Percentiles rank a stretch among this genome's conserved stretches.
phyloP scores from a whole-genome alignment of 179 eudicot species.

The Spergularia azorica region DNA sequence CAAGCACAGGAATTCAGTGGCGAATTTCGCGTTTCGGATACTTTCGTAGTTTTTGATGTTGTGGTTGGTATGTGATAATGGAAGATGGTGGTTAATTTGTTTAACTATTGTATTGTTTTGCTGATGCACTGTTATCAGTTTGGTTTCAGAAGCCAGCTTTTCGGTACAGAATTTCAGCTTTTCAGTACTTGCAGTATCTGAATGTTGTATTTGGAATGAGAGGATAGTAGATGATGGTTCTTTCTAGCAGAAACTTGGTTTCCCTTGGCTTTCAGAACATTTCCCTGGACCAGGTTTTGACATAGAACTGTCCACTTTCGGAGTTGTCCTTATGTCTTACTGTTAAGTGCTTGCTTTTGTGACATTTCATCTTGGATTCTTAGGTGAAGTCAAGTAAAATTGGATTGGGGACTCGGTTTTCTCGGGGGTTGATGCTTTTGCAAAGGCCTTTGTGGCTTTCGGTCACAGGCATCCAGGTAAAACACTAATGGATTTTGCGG shows the following conservation, averaged over 20 bases:
- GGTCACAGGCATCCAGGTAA: conserved; percentile 24
- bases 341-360: not conserved
- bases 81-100: not conserved
- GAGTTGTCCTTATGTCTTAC: not conserved
- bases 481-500: not conserved
- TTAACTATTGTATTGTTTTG: too few relatives aligned
- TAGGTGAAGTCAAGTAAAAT: conserved; percentile 14
- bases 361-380: conserved; percentile 4
- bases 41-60: not conserved
- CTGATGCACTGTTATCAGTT: too few relatives aligned
- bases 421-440: conserved; percentile 8
- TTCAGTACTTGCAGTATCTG: not conserved
- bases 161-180: not conserved
- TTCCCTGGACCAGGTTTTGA: conserved; percentile 26
- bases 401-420: conserved; percentile 12
- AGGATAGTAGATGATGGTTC: conserved; percentile 22
- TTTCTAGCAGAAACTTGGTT: conserved; percentile 17
- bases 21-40: not conserved
- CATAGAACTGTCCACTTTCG: not conserved
- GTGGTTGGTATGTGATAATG: not conserved
- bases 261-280: not conserved
- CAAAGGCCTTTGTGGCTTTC: conserved; percentile 15
- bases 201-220: not conserved
- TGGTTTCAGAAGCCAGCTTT: too few relatives aligned
- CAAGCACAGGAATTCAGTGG: not conserved